Base-by-base conservation (phyloP, 306 rosid species). In the Mimosa bimucronata region DNA sequence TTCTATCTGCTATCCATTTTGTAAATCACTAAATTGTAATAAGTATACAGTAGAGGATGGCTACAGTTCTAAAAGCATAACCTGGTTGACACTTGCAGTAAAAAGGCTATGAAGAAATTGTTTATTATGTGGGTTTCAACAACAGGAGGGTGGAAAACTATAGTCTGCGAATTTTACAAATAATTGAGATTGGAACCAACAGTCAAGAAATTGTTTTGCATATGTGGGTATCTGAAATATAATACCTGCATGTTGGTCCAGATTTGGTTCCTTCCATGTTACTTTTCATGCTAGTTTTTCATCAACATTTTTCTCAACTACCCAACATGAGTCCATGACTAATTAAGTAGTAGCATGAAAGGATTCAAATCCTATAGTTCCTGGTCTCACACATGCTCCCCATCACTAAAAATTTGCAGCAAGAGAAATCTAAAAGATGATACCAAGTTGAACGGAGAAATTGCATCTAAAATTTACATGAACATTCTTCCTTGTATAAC, bases 301-400 rank as follows among this genome's bases (percentile, higher is more conserved):
- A 16, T 31, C 25, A 15, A 6, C 42, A 16, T 9, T 15, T 65
- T 65, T 31, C 70, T 65, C 7, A 46, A 46, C 44, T 16, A 16
- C n/a, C 42, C 25, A 65, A 16, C 44, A 65, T 3, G 25, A 30
- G 53, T 5, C 53, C 53, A 46, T 15, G 53, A 46, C 6, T 14
- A 31, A n/a, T n/a, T n/a, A n/a, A n/a, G n/a, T n/a, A 14, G 41
- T 30, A 64, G 9, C 21, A 2, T 15, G 42, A n/a, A 65, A 65
- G 70, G 70, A 65, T 16, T 14, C 70, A 65, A 65, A 65, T 31
- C 70, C 13, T 73, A n/a, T n/a, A n/a, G n/a, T n/a, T n/a, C n/a
- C n/a, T n/a, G n/a, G n/a, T n/a, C n/a, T n/a, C n/a, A n/a, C n/a
- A n/a, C n/a, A n/a, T n/a, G n/a, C n/a, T n/a, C n/a, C n/a, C n/a